phyloP scores from a whole-genome alignment of 345 rosid genomes.

The Aquilaria yunnanensis region DNA sequence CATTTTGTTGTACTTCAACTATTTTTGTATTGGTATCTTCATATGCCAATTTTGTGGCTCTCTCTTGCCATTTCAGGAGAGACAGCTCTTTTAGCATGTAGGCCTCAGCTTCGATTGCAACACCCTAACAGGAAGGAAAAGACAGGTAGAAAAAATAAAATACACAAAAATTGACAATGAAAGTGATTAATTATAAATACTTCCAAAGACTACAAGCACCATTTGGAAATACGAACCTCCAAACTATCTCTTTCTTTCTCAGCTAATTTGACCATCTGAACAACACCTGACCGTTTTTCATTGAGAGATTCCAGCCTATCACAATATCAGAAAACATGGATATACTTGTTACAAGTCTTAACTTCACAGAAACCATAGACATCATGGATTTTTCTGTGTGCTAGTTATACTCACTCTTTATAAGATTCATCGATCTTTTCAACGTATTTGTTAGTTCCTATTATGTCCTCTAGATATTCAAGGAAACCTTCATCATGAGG shows the following conservation, averaged over 20 bases:
- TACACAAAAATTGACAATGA: too few species aligned
- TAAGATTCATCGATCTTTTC: slow-evolving; percentile 81
- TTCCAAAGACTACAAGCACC: slow-evolving; percentile 1
- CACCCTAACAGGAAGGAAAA: slow-evolving; percentile 47
- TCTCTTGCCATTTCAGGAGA: slow-evolving; percentile 89
- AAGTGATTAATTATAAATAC: slow-evolving; percentile 6
- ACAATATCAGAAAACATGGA: slow-evolving; percentile 13
- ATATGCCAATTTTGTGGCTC: slow-evolving; percentile 71
- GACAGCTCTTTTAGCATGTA: slow-evolving; percentile 92
- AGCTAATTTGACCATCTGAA: slow-evolving; percentile 94
- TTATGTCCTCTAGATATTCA: slow-evolving; percentile 92
- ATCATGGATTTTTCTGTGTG: slow-evolving; percentile 1
- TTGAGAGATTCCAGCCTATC: slow-evolving; percentile 78
- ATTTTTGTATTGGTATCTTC: slow-evolving; percentile 62
- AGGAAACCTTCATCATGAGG: slow-evolving; percentile 99
- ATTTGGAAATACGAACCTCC: slow-evolving; percentile 54
- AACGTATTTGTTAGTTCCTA: slow-evolving; percentile 90
- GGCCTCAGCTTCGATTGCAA: slow-evolving; percentile 91
- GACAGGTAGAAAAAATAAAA: slow-evolving; percentile 14
- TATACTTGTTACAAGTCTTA: slow-evolving; percentile 1
- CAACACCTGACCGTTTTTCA: slow-evolving; percentile 92
- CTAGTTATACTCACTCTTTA: slow-evolving; percentile 57
- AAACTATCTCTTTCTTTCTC: slow-evolving; percentile 94
- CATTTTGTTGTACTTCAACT: slow-evolving; percentile 43
- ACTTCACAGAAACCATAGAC: not conserved